phyloP scores from a whole-genome alignment of 73 alveolate genomes.

The Paramecium sonneborni region DNA sequence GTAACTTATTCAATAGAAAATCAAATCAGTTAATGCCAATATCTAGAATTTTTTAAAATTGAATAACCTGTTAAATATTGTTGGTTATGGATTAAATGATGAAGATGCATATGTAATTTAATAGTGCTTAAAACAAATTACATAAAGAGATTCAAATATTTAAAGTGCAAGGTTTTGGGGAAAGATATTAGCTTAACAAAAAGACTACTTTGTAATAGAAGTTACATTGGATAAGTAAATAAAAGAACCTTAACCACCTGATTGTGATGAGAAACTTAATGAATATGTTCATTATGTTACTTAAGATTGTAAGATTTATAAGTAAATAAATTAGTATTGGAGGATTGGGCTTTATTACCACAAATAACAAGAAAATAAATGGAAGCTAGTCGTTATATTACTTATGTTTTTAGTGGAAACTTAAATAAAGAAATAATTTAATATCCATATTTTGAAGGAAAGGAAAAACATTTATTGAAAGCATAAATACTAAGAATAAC shows the following conservation, averaged over 20 bases:
- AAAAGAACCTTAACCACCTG: conserved; percentile 18
- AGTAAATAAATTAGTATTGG: conserved; percentile 1
- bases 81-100: conserved; percentile 47
- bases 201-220: conserved; percentile 47
- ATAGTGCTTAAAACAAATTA: background rate
- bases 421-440: background rate
- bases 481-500: conserved; percentile 46
- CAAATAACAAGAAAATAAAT: background rate
- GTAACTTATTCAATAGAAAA: conserved; percentile 18
- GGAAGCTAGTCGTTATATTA: background rate
- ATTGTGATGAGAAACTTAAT: conserved; percentile 29
- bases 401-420: conserved; percentile 14
- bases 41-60: background rate
- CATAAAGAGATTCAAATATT: background rate
- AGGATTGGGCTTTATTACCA: conserved; percentile 45
- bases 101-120: conserved; percentile 41
- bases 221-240: background rate
- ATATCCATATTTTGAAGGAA: conserved; percentile 39
- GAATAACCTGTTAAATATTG: background rate
- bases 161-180: conserved; percentile 26
- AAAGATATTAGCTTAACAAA: background rate
- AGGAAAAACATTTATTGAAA: conserved; percentile 20
- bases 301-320: background rate
- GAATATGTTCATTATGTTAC: conserved; percentile 47
- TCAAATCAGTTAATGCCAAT: background rate